These are phyloP conservation scores for Emericellopsis terricola DNA, from an alignment of 495 filamentous ascomycete species.

Conservation along the genomic window DNA sequence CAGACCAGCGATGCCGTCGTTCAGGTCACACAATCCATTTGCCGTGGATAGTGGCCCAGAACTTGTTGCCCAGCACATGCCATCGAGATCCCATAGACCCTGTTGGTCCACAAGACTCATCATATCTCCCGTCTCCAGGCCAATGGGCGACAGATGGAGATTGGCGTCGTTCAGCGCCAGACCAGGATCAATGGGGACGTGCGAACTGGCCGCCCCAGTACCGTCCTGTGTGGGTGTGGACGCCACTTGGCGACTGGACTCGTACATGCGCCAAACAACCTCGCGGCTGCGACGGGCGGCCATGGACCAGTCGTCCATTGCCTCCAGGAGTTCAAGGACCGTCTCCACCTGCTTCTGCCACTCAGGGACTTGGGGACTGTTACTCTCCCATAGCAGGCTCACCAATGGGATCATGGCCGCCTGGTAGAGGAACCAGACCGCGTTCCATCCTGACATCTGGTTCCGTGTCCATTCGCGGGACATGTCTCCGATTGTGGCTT, in stretches of 20 bases:
- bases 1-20: constrained; percentile 12
- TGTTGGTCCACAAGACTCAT: constrained; percentile 34
- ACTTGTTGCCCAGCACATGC: constrained; percentile 28
- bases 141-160: constrained; percentile 30
- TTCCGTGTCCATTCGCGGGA: constrained; percentile 46
- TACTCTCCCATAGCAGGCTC: constrained; percentile 47
- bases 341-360: constrained; percentile 50
- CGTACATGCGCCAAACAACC: constrained; percentile 50
- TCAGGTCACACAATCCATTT: constrained; percentile 6
- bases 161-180: constrained; percentile 16
- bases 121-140: constrained; percentile 32
- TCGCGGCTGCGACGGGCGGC: constrained; percentile 52
- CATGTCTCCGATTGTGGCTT: constrained; percentile 54
- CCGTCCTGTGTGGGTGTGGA: constrained; percentile 2
- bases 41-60: constrained; percentile 6
- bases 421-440: constrained; percentile 71
- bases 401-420: constrained; percentile 62
- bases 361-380: constrained; percentile 32
- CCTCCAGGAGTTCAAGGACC: constrained; percentile 47
- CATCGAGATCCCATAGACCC: constrained; percentile 37
- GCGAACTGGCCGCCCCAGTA: constrained; percentile 8
- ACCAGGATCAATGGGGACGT: constrained; percentile 15
- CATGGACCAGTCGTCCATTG: constrained; percentile 51
- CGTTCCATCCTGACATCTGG: constrained; percentile 67
- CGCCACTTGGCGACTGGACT: constrained; percentile 30